Evolutionary conservation across 495 filamentous ascomycete genomes (phyloP), one percentile per base, ranked within the genome.

Genomic region (Neurospora sp.): DNA sequence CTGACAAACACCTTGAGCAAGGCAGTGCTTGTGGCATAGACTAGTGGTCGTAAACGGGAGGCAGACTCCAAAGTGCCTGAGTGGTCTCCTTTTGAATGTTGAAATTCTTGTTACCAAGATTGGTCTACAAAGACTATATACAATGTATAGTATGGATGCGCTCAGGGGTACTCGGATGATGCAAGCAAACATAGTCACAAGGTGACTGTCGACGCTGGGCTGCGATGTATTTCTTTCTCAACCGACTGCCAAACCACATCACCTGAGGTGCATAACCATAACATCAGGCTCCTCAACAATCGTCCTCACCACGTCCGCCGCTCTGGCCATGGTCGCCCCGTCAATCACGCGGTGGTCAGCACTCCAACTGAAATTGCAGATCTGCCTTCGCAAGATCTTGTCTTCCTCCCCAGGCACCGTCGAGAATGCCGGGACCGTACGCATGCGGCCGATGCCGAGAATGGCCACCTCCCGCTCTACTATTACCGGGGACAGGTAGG

Each of bases 291-390:
- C 89, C 83, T 98, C 95, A 70, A 97, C 86, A 48, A 91, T 90
- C 39, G 86, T 84, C 74, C 88, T 88, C 42, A 98, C 91, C 74
- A 88, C 86, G 74, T 93, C 92, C 1, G 94, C 94, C 83, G 94
- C 94, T 62, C 94, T 84, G 10, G 96, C 96, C 89, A 97, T 92
- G 38, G 92, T 96, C 39, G 94, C 96, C 6, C 96, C 96, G 83
- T 99, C 96, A 66, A 98, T 89, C 70, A 98, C 90, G 6, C 96
- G 85, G 83, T 99, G 96, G 82, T 99, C 96, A 23, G 95, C 96
- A 79, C 93, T 95, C 94, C 94, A 99, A 78, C 93, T 97, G 76
- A 98, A 95, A 79, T 96, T 92, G 76, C 90, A 89, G 39, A 93
- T 84, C 73, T 92, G 87, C 80, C 87, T 89, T 78, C 82, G 85